phyloP scores from a whole-genome alignment of 495 filamentous ascomycete genomes.

The Annulohypoxylon stygium region DNA sequence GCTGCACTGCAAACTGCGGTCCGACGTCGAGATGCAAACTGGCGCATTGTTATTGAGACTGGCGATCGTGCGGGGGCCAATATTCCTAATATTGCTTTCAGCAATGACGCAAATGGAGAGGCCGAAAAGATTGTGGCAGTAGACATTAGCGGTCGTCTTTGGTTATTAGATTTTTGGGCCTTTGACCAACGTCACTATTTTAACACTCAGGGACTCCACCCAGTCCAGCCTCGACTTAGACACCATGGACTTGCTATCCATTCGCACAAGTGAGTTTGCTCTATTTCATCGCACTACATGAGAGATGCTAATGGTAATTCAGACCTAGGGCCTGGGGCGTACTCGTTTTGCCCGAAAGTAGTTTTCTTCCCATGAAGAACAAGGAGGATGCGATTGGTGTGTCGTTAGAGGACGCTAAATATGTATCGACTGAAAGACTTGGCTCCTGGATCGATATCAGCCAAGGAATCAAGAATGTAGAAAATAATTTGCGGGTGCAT shows the following conservation, averaged over 20 bases:
- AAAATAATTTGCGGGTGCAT: constrained; percentile 43
- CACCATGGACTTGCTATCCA: neutral
- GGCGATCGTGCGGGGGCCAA: constrained; percentile 63
- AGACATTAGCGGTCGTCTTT: constrained; percentile 75
- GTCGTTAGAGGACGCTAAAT: constrained; percentile 36
- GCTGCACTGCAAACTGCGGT: constrained; percentile 47
- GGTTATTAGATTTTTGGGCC: constrained; percentile 76
- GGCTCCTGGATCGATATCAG: constrained; percentile 44
- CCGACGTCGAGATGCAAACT: constrained; percentile 54
- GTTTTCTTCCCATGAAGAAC: constrained; percentile 54
- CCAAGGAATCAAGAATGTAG: constrained; percentile 35
- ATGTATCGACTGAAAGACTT: constrained; percentile 12
- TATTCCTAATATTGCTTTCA: constrained; percentile 84
- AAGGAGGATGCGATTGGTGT: constrained; percentile 54
- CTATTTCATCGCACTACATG: neutral
- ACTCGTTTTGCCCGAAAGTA: constrained; percentile 58
- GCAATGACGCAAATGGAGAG: constrained; percentile 71
- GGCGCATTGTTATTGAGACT: constrained; percentile 57
- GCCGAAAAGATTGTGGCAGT: constrained; percentile 77
- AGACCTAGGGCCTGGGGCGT: constrained; percentile 62
- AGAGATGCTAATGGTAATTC: constrained; percentile 24
- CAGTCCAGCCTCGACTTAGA: neutral
- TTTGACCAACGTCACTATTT: constrained; percentile 38
- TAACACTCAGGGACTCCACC: constrained; percentile 28
- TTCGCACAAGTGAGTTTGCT: constrained; percentile 29